A percentile compares a stretch with the other conserved stretches of the same genome.
Conservation (phyloP, 371 early-diverging fungal genomes). For the Lichtheimia ornata region DNA sequence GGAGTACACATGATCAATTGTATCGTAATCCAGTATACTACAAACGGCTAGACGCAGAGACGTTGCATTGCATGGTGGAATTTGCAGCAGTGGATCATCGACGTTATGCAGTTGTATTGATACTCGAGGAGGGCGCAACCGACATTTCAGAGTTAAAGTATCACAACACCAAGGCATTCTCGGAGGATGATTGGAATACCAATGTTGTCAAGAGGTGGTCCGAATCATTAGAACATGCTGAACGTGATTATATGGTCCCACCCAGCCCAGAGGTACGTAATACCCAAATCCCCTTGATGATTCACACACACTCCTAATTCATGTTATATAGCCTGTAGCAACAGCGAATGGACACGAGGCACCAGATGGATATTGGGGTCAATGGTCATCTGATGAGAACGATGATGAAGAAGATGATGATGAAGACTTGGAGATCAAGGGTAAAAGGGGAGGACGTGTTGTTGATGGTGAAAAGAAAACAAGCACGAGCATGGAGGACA, state of each 20-base stretch:
- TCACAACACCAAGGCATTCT: constrained; percentile 42
- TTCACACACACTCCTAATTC: not conserved
- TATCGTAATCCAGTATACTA: constrained; percentile 44
- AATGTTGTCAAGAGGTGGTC: constrained; percentile 36
- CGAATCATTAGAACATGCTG: constrained; percentile 36
- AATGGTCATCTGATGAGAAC: constrained; percentile 49
- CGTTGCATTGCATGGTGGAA: constrained; percentile 39
- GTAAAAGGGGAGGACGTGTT: not conserved
- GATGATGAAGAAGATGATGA: constrained; percentile 10
- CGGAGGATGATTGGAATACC: constrained; percentile 40
- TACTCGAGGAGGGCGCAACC: constrained; percentile 28
- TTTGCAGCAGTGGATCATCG: constrained; percentile 27
- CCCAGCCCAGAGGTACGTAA: not conserved
- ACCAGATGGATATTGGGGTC: constrained; percentile 52
- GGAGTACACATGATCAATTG: constrained; percentile 21
- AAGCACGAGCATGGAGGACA: too few species aligned
- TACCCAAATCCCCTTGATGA: not conserved
- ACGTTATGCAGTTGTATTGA: constrained; percentile 38
- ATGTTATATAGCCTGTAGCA: not conserved
- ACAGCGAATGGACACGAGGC: constrained; percentile 20
- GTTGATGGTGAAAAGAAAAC: not conserved
- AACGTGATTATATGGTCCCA: constrained; percentile 30
- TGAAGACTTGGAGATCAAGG: constrained; percentile 9
- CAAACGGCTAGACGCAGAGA: constrained; percentile 46
- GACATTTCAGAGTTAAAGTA: constrained; percentile 46